Conservation (phyloP, 2,329 filamentous ascomycete species). For the Colletotrichum noveboracense region DNA sequence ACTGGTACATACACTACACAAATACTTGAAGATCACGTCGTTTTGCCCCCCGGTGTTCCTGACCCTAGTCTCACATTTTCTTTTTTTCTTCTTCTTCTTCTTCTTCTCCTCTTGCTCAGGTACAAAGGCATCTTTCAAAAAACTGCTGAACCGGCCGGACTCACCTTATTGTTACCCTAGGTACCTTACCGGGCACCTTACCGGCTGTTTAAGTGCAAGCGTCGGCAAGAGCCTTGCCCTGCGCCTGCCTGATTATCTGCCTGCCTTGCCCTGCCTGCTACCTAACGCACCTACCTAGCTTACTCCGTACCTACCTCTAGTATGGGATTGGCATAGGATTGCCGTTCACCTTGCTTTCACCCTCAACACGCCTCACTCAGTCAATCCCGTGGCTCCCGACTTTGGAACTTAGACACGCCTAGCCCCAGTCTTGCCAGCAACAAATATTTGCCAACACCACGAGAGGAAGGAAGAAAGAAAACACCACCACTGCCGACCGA, state of each 20-base stretch:
- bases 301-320: neutral
- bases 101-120: neutral
- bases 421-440: neutral
- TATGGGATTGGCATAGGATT: neutral
- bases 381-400: neutral
- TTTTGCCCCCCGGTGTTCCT: neutral
- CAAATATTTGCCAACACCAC: neutral
- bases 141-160: neutral
- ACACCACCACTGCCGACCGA: neutral
- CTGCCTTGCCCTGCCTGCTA: neutral
- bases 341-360: neutral
- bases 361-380: neutral
- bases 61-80: neutral
- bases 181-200: neutral
- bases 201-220: neutral
- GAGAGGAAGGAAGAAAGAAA: neutral
- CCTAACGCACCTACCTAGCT: neutral
- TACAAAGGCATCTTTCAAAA: neutral
- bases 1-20: neutral
- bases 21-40: neutral
- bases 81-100: neutral
- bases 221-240: neutral
- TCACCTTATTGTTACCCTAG: neutral
- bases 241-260: neutral
- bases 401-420: neutral